A percentile compares a stretch with the other conserved stretches of the same genome.
These are phyloP conservation scores for Collybia sordida DNA, from an alignment of 768 basidiomycete species.

Conservation along the genomic window DNA sequence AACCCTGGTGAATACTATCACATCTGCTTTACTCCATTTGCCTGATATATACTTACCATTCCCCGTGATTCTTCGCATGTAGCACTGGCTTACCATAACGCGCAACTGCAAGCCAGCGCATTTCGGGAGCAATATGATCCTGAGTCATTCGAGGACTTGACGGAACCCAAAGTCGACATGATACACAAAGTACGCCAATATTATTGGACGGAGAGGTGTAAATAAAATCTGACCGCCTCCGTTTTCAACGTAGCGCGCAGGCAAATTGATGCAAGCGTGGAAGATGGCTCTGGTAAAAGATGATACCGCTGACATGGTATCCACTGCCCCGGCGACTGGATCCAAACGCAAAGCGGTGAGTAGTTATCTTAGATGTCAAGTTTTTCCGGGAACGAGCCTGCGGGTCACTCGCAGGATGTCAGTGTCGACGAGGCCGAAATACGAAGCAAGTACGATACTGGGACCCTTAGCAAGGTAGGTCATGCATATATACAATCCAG, in stretches of 20 bases:
- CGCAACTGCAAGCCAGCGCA: constrained; percentile 87
- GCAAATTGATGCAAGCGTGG: constrained; percentile 68
- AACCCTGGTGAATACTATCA: constrained; percentile 72
- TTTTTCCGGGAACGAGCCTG: background rate
- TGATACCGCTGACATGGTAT: constrained; percentile 56
- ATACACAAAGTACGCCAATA: constrained; percentile 67
- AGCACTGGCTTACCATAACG: constrained; percentile 89
- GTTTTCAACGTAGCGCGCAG: constrained; percentile 52
- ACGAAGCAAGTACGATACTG: constrained; percentile 60
- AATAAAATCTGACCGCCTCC: constrained; percentile 7
- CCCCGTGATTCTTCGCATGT: constrained; percentile 6
- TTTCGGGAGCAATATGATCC: constrained; percentile 88
- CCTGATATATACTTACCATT: constrained; percentile 1
- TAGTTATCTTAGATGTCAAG: constrained; percentile 8
- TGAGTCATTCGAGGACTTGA: constrained; percentile 78
- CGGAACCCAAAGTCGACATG: constrained; percentile 70
- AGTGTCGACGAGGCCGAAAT: constrained; percentile 74
- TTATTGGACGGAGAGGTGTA: constrained; percentile 32
- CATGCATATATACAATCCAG: background rate
- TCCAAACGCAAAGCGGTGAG: constrained; percentile 76
- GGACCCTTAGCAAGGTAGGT: constrained; percentile 65
- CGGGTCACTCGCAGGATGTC: constrained; percentile 44
- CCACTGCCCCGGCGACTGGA: constrained; percentile 36
- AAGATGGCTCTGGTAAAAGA: constrained; percentile 62
- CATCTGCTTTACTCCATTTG: constrained; percentile 1